Conservation (phyloP, 2,329 filamentous ascomycete genomes). For the Xylariales sp. region DNA sequence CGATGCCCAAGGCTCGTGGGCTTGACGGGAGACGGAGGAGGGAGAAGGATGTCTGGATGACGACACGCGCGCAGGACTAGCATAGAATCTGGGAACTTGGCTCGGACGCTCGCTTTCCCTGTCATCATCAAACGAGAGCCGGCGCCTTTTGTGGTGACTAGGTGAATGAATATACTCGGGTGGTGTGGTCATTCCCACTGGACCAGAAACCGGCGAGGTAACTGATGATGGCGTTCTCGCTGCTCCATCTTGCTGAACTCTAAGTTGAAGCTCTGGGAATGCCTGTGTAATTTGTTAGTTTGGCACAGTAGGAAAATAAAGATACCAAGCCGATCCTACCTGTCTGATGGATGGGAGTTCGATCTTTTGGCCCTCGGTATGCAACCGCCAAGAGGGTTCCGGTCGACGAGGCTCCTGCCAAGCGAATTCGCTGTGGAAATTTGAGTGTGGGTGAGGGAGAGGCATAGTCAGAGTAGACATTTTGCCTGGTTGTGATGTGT, state of each 20-base stretch:
- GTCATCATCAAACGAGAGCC: constrained; percentile 37
- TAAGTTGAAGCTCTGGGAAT: constrained; percentile 40
- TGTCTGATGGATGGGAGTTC: constrained; percentile 49
- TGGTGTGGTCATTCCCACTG: constrained; percentile 26
- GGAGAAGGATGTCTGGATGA: constrained; percentile 32
- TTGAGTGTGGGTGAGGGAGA: constrained; percentile 33
- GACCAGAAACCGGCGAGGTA: constrained; percentile 28
- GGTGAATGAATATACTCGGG: constrained; percentile 48
- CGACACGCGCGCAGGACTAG: constrained; percentile 23
- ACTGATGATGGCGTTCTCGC: constrained; percentile 27
- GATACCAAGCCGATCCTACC: constrained; percentile 30
- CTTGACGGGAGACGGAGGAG: constrained; percentile 16
- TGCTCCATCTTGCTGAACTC: constrained; percentile 25
- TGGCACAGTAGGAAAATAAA: neutral
- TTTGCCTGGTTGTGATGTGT: constrained; percentile 25
- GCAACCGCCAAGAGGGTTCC: constrained; percentile 29
- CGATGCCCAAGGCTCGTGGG: constrained; percentile 30
- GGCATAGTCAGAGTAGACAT: constrained; percentile 49
- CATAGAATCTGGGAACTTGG: constrained; percentile 43
- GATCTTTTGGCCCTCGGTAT: constrained; percentile 33
- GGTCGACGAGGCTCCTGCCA: constrained; percentile 33
- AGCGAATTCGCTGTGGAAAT: constrained; percentile 33
- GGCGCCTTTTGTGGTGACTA: constrained; percentile 41
- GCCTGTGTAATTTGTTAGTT: constrained; percentile 26
- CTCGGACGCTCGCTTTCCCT: constrained; percentile 33